These are phyloP conservation scores for Eucalyptus cloeziana DNA, from an alignment of 345 rosid genomes.

Conservation along the genomic window DNA sequence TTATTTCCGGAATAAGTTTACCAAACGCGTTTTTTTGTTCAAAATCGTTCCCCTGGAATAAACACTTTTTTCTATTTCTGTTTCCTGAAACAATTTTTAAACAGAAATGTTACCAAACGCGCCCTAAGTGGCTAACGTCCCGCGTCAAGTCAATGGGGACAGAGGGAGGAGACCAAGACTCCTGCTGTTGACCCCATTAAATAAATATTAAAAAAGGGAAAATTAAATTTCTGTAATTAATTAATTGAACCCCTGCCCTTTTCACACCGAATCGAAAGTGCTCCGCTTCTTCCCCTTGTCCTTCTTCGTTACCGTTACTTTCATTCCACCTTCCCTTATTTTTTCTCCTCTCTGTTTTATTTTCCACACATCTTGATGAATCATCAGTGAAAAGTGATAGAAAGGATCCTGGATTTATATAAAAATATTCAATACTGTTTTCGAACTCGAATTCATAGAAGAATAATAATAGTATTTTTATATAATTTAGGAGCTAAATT, in stretches of 20 bases:
- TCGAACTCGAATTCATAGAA: not conserved
- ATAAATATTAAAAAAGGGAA: not conserved
- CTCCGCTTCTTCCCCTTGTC: too few species aligned
- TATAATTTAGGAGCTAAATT: fast-evolving
- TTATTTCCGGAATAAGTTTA: too few species aligned
- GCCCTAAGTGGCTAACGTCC: too few species aligned
- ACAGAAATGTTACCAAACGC: too few species aligned
- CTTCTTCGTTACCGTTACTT: too few species aligned
- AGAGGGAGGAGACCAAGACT: not conserved
- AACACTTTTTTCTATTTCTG: too few species aligned
- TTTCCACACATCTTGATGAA: not conserved
- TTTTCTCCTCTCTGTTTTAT: not conserved
- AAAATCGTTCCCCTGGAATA: too few species aligned
- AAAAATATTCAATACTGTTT: not conserved
- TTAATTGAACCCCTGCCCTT: not conserved
- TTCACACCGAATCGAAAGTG: too few species aligned
- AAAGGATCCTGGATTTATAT: not conserved
- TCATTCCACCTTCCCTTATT: not conserved
- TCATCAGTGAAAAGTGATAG: fast-evolving
- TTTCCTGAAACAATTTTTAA: too few species aligned
- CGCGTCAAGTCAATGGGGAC: not conserved
- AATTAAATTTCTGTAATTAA: too few species aligned
- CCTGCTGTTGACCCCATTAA: not conserved
- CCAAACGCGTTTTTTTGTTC: too few species aligned
- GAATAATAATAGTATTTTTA: not conserved